phyloP scores from a whole-genome alignment of 768 basidiomycete genomes.

The Rhizopogon rudus region DNA sequence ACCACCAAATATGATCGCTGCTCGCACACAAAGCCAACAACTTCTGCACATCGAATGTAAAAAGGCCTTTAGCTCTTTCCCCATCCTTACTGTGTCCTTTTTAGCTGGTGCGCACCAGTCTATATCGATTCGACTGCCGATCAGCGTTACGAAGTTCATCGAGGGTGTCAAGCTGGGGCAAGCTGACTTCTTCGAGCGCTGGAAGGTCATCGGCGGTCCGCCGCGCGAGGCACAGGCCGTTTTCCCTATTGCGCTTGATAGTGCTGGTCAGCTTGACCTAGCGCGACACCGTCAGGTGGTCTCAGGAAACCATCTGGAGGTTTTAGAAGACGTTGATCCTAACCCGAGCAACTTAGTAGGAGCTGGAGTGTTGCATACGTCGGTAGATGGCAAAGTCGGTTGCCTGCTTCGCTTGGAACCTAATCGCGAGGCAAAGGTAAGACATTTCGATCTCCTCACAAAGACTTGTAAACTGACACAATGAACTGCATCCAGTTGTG shows the following conservation, averaged over 20 bases:
- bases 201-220: slow-evolving; percentile 95
- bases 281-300: slow-evolving; percentile 72
- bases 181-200: slow-evolving; percentile 93
- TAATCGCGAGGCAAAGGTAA: slow-evolving; percentile 91
- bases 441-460: slow-evolving; percentile 12
- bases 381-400: slow-evolving; percentile 90
- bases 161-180: slow-evolving; percentile 85
- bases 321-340: slow-evolving; percentile 85
- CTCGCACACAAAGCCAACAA: slow-evolving; percentile 89
- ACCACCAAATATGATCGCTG: slow-evolving; percentile 73
- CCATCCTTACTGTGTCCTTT: slow-evolving; percentile 84
- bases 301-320: slow-evolving; percentile 67
- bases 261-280: slow-evolving; percentile 68
- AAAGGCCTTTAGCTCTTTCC: slow-evolving; percentile 70
- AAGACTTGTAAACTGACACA: not conserved
- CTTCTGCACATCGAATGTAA: slow-evolving; percentile 94
- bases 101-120: slow-evolving; percentile 90
- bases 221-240: slow-evolving; percentile 89
- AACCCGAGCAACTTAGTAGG: slow-evolving; percentile 92
- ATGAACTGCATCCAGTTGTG: slow-evolving; percentile 54
- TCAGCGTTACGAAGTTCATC: slow-evolving; percentile 87
- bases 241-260: slow-evolving; percentile 73
- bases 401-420: slow-evolving; percentile 92
- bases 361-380: slow-evolving; percentile 95
- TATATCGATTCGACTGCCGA: slow-evolving; percentile 76